phyloP scores from a whole-genome alignment of 2,329 filamentous ascomycete species.

The Penicillium sp. region DNA sequence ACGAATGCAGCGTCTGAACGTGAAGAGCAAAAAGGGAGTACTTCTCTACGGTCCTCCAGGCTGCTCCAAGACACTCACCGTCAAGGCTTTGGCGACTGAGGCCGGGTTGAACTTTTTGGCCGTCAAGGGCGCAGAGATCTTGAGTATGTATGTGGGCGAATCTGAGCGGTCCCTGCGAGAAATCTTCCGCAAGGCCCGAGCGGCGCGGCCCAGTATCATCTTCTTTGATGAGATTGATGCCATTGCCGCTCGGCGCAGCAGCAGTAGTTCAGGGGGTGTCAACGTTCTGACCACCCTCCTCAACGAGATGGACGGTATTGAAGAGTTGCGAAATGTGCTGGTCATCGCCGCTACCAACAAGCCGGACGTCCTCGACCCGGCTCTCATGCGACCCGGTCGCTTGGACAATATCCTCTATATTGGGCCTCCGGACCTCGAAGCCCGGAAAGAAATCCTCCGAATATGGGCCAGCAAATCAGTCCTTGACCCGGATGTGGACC shows the following conservation, averaged over 20 bases:
- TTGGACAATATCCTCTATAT: constrained; percentile 84
- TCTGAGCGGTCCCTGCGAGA: constrained; percentile 80
- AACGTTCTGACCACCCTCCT: constrained; percentile 85
- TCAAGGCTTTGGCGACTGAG: constrained; percentile 85
- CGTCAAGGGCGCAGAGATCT: constrained; percentile 85
- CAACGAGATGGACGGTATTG: constrained; percentile 94
- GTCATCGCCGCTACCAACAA: constrained; percentile 89
- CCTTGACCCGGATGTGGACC: constrained; percentile 59
- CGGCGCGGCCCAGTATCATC: constrained; percentile 84
- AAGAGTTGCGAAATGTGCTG: constrained; percentile 72
- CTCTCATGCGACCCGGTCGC: constrained; percentile 75
- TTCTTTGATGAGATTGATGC: constrained; percentile 97
- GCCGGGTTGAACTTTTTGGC: constrained; percentile 89
- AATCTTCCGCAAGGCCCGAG: constrained; percentile 76
- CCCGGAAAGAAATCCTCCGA: constrained; percentile 68
- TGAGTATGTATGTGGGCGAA: constrained; percentile 96
- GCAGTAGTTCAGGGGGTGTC: constrained; percentile 50
- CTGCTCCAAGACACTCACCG: constrained; percentile 89
- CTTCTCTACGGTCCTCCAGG: constrained; percentile 88
- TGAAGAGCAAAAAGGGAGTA: constrained; percentile 68
- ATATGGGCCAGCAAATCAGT: constrained; percentile 60
- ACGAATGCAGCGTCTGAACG: constrained; percentile 46
- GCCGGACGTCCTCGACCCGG: constrained; percentile 77
- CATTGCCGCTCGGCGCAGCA: constrained; percentile 59
- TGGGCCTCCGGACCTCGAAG: constrained; percentile 66